Conservation (phyloP, 305 asterid species). For the Stenogyne calaminthoides region DNA sequence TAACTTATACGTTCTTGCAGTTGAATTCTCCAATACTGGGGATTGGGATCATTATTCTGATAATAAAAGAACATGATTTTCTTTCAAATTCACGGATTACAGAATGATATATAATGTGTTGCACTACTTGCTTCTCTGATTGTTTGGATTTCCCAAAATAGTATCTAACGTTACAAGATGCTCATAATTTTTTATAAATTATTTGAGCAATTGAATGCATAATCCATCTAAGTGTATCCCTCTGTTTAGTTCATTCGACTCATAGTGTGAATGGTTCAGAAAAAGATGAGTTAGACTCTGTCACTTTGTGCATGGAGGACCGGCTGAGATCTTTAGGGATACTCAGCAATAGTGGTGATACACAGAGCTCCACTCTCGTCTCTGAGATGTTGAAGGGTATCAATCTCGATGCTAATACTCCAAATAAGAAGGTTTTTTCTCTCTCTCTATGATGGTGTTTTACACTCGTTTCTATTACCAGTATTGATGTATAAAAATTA, state of each 20-base stretch:
- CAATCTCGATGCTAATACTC: constrained; percentile 55
- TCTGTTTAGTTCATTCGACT: constrained; percentile 6
- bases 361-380: constrained; percentile 43
- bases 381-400: constrained; percentile 56
- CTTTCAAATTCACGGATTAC: not conserved
- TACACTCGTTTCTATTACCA: constrained; percentile 6
- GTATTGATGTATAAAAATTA: not conserved
- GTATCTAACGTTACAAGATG: not conserved
- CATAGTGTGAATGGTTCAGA: constrained; percentile 38
- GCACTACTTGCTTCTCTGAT: not conserved
- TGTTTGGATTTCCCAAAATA: not conserved
- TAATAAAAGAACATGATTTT: not conserved
- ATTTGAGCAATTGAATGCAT: constrained; percentile 8
- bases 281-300: constrained; percentile 44
- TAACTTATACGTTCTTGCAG: not conserved
- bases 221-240: constrained; percentile 12
- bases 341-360: constrained; percentile 42
- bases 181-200: not conserved
- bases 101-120: not conserved
- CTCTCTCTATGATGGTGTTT: constrained; percentile 23
- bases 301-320: constrained; percentile 79
- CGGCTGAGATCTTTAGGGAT: constrained; percentile 72
- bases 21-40: not conserved
- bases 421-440: constrained; percentile 63
- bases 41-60: not conserved